Conservation (phyloP, 768 basidiomycete genomes). For the Suillus occidentalis region DNA sequence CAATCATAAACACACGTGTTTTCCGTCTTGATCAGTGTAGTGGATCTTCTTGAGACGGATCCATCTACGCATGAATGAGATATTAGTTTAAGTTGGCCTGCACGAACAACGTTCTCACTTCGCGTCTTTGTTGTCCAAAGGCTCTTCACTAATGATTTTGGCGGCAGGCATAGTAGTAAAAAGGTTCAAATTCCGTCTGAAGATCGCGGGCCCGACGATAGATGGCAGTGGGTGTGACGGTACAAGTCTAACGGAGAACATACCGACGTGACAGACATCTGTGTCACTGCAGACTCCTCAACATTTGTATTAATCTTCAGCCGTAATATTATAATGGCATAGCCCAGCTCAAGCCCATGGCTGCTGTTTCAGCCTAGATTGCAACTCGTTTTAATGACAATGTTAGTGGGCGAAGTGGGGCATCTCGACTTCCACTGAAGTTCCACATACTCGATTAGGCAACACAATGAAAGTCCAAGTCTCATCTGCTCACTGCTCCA, state of each 20-base stretch:
- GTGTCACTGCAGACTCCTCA: too few species aligned
- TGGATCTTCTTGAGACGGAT: slow-evolving; percentile 79
- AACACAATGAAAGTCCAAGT: too few species aligned
- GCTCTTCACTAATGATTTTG: slow-evolving; percentile 51
- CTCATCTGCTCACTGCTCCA: background rate
- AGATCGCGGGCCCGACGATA: background rate
- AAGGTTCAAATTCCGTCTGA: background rate
- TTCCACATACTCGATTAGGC: too few species aligned
- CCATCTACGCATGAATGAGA: slow-evolving; percentile 54
- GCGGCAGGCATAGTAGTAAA: slow-evolving; percentile 38
- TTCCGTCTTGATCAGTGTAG: slow-evolving; percentile 78
- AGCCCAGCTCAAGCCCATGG: too few species aligned
- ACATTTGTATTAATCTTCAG: too few species aligned
- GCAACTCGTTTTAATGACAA: too few species aligned
- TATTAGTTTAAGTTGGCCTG: background rate
- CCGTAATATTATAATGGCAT: too few species aligned
- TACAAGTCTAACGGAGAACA: background rate
- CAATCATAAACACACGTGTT: slow-evolving; percentile 47
- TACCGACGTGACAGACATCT: background rate
- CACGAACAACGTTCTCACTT: slow-evolving; percentile 41
- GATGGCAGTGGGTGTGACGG: background rate
- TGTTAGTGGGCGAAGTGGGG: too few species aligned
- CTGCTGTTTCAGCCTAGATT: too few species aligned
- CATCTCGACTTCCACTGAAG: too few species aligned
- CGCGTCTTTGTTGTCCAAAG: slow-evolving; percentile 55